Percentiles rank a stretch among this genome's conserved stretches.
phyloP scores from a whole-genome alignment of 1,139 yeast species.

The Debaryomyces nepalensis region DNA sequence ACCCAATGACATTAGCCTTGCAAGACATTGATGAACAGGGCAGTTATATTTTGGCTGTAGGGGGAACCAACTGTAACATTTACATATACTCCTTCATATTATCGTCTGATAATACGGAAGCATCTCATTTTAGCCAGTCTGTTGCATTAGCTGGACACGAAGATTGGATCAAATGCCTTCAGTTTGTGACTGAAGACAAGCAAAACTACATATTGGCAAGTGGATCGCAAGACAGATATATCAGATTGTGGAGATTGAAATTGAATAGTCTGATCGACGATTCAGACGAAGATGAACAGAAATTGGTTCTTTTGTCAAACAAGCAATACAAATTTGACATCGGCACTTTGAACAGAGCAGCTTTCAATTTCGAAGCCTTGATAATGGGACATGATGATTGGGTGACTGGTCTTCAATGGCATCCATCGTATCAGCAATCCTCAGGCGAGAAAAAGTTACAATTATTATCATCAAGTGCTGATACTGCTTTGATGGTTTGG shows the following conservation, averaged over 20 bases:
- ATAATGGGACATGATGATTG: constrained; percentile 99
- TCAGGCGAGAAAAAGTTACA: constrained; percentile 44
- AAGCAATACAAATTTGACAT: constrained; percentile 63
- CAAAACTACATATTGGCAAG: constrained; percentile 69
- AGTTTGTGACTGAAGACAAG: constrained; percentile 55
- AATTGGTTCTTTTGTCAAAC: constrained; percentile 60
- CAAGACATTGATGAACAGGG: constrained; percentile 41
- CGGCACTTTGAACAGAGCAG: constrained; percentile 39
- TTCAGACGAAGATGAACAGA: constrained; percentile 58
- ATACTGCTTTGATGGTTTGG: constrained; percentile 96
- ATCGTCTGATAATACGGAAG: constrained; percentile 13
- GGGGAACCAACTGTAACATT: constrained; percentile 72
- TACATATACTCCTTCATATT: constrained; percentile 56
- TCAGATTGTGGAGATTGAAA: constrained; percentile 80
- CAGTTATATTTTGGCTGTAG: constrained; percentile 68
- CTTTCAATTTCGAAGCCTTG: constrained; percentile 86
- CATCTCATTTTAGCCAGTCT: constrained; percentile 36
- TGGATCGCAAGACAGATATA: constrained; percentile 89
- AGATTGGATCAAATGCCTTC: constrained; percentile 85
- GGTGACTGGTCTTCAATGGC: constrained; percentile 89
- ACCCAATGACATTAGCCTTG: constrained; percentile 67
- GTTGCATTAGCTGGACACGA: constrained; percentile 83
- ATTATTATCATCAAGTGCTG: constrained; percentile 87
- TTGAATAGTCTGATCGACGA: constrained; percentile 61
- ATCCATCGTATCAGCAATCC: constrained; percentile 38